Evolutionary conservation across 2,329 filamentous ascomycete genomes (phyloP).

Genomic region (Trichophyton mentagrophytes): DNA sequence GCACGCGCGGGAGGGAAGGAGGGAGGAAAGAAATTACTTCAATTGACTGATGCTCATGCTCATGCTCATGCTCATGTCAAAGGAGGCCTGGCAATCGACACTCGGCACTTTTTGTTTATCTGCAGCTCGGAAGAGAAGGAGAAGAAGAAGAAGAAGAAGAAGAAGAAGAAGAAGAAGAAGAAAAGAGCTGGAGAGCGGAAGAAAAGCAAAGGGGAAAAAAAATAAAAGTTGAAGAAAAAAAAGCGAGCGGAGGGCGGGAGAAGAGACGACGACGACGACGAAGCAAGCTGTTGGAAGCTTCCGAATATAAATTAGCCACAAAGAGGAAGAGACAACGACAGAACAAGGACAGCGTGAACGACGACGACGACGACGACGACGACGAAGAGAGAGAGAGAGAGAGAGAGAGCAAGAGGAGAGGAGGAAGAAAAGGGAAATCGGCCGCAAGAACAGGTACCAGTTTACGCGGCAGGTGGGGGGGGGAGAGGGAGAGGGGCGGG

Average conservation of each 20-base stretch:
- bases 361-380: no score
- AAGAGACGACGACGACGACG: background rate
- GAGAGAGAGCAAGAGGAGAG: constrained; percentile 2
- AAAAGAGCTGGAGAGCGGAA: no score
- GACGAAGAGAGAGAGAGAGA: background rate
- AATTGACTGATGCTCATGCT: constrained; percentile 8
- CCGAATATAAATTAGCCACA: background rate
- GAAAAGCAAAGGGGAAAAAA: background rate
- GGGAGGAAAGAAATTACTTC: constrained; percentile 1
- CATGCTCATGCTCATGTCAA: constrained; percentile 8
- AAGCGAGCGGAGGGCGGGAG: background rate
- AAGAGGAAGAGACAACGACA: background rate
- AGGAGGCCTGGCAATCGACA: background rate
- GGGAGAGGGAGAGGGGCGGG: constrained; percentile 6
- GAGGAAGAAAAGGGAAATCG: constrained; percentile 11
- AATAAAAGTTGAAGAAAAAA: background rate
- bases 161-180: background rate
- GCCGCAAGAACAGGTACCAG: background rate
- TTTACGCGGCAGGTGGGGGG: constrained; percentile 11
- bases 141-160: no score
- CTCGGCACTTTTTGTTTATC: background rate
- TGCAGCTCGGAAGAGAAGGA: constrained; percentile 2
- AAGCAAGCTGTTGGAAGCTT: constrained; percentile 4
- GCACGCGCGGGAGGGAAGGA: background rate
- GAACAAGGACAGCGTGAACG: background rate